phyloP scores from a whole-genome alignment of 257 asterid genomes.

The Salvia hispanica region DNA sequence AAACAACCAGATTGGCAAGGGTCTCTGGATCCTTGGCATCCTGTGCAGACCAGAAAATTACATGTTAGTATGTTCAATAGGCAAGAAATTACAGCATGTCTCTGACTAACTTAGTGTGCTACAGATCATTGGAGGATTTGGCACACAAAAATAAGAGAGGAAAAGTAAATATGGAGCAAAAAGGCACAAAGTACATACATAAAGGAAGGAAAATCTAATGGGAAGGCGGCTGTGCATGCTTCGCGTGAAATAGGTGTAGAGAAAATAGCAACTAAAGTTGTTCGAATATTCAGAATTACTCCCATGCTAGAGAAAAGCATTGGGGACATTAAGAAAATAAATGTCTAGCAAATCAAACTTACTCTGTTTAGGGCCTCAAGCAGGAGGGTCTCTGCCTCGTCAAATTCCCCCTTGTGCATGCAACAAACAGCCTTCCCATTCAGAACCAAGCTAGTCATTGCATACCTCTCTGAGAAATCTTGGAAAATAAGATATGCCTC shows the following conservation, averaged over 20 bases:
- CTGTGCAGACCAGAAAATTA: constrained; percentile 42
- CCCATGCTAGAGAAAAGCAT: constrained; percentile 6
- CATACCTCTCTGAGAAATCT: constrained; percentile 94
- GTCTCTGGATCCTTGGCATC: constrained; percentile 98
- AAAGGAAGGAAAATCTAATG: neutral
- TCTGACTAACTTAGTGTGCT: too few species aligned
- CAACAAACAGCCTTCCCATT: constrained; percentile 98
- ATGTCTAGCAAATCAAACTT: constrained; percentile 11
- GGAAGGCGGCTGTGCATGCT: neutral
- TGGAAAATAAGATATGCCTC: constrained; percentile 97
- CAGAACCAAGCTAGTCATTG: constrained; percentile 78
- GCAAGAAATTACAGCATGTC: neutral
- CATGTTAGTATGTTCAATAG: neutral
- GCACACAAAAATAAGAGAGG: neutral
- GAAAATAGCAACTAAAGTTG: neutral
- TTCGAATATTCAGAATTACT: neutral
- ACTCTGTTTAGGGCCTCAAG: constrained; percentile 97
- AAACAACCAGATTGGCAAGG: constrained; percentile 87
- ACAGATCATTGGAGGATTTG: neutral
- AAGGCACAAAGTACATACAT: neutral
- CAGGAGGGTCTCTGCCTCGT: constrained; percentile 82
- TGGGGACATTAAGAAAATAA: constrained; percentile 21
- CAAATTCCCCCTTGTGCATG: constrained; percentile 97
- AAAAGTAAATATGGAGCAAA: neutral
- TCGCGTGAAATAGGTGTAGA: neutral